Evolutionary conservation across 1,139 yeast species (phyloP).

Genomic region (Candida sp.): DNA sequence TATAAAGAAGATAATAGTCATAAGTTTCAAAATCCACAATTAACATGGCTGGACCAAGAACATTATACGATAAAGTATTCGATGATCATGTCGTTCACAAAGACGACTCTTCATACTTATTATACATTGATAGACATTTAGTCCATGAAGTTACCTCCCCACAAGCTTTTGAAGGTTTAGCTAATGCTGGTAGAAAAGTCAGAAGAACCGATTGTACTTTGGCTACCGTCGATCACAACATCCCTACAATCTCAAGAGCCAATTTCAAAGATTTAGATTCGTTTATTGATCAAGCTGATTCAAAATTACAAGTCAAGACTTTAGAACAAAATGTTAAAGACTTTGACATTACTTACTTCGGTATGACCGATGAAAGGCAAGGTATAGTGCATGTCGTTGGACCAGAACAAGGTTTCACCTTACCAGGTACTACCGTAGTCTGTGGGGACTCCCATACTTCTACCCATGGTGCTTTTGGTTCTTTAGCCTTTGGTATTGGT

Average conservation of each 20-base stretch:
- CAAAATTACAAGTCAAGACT: conserved; percentile 88
- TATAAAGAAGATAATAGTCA: not conserved
- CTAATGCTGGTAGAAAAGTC: conserved; percentile 80
- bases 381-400: conserved; percentile 99
- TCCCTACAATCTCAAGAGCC: conserved; percentile 85
- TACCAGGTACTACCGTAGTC: conserved; percentile 98
- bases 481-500: conserved; percentile 98
- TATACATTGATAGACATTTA: conserved; percentile 93
- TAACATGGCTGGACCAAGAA: conserved; percentile 40
- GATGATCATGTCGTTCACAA: conserved; percentile 89
- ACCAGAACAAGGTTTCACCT: conserved; percentile 97
- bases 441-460: conserved; percentile 99
- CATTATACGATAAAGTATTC: conserved; percentile 94
- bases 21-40: not conserved
- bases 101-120: conserved; percentile 78
- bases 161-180: conserved; percentile 95
- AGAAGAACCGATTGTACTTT: conserved; percentile 94
- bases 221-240: conserved; percentile 97
- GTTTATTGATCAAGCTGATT: conserved; percentile 90
- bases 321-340: conserved; percentile 89
- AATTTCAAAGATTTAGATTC: conserved; percentile 69
- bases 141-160: conserved; percentile 99
- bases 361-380: conserved; percentile 91
- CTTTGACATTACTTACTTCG: conserved; percentile 87
- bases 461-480: conserved; percentile 97